Conservation (phyloP, 805 yeast species). For the Zygotorulaspora florentina region DNA sequence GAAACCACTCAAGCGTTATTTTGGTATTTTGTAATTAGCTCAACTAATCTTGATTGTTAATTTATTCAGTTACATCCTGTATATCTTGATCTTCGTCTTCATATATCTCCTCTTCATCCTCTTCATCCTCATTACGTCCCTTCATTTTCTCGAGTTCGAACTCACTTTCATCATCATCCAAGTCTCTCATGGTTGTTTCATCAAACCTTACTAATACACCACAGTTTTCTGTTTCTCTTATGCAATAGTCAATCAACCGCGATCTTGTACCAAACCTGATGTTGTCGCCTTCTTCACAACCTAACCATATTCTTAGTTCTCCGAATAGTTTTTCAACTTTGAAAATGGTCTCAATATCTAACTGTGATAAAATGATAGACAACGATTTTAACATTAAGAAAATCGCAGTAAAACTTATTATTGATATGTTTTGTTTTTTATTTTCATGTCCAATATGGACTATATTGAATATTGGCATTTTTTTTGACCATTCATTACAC, state of each 20-base stretch:
- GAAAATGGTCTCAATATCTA: conserved; percentile 6
- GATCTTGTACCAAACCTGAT: conserved; percentile 31
- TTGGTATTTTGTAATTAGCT: not conserved
- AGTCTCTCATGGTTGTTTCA: conserved; percentile 4
- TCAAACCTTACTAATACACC: conserved; percentile 11
- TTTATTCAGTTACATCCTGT: conserved; percentile 12
- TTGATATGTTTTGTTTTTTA: conserved; percentile 13
- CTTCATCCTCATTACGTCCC: conserved; percentile 15
- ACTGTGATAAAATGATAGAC: conserved; percentile 18
- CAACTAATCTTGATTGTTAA: conserved; percentile 13
- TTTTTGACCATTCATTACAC: conserved; percentile 26
- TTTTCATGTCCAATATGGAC: not conserved
- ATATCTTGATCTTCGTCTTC: conserved; percentile 5
- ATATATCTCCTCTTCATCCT: conserved; percentile 10
- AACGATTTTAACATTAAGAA: conserved; percentile 21
- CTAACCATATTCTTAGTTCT: conserved; percentile 36
- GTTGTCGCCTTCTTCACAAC: conserved; percentile 29
- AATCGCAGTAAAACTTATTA: conserved; percentile 34
- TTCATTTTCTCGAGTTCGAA: conserved; percentile 2
- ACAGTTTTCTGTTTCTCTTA: conserved; percentile 17
- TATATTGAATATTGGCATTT: conserved; percentile 15
- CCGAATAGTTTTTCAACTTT: conserved; percentile 30
- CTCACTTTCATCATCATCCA: conserved; percentile 15
- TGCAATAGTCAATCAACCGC: conserved; percentile 30
- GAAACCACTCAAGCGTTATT: too few relatives aligned